phyloP scores from a whole-genome alignment of 164 flowering plant species.

The Warburgia ugandensis region DNA sequence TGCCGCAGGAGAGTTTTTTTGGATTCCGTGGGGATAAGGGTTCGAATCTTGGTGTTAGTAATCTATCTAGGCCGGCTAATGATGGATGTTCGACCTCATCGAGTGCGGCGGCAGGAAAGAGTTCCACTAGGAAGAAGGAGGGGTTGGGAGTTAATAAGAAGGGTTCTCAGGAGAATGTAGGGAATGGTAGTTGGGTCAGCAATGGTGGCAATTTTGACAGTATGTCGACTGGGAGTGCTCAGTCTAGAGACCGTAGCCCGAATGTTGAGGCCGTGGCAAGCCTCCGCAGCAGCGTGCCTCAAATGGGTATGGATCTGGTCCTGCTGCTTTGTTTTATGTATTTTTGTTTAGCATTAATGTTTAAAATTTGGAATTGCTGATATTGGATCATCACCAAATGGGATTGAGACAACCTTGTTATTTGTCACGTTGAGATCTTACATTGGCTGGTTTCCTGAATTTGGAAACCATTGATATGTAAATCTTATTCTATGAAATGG shows the following conservation, averaged over 20 bases:
- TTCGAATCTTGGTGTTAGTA: conserved; percentile 6
- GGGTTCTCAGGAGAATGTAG: conserved; percentile 16
- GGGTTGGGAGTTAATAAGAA: background rate
- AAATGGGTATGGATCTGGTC: conserved; percentile 15
- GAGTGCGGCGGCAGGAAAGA: background rate
- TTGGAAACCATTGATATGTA: too few relatives aligned
- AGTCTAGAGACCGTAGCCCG: conserved; percentile 55
- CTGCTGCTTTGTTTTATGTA: background rate
- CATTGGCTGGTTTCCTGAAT: too few relatives aligned
- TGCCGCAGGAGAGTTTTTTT: conserved; percentile 92
- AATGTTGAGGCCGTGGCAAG: conserved; percentile 30
- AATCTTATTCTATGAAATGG: too few relatives aligned
- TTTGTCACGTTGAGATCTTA: too few relatives aligned
- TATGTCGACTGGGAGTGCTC: conserved; percentile 41
- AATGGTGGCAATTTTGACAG: conserved; percentile 39
- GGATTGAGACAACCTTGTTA: too few relatives aligned
- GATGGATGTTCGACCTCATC: conserved; percentile 9
- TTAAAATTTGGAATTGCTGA: too few relatives aligned
- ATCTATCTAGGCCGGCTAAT: conserved; percentile 3
- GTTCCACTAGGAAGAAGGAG: conserved; percentile 1
- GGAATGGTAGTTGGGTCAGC: conserved; percentile 20
- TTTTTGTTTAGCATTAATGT: too few relatives aligned
- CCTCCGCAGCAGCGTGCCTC: conserved; percentile 35
- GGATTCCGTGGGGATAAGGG: conserved; percentile 18
- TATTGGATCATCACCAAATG: too few relatives aligned